Evolutionary conservation across 495 filamentous ascomycete species (phyloP), one percentile per base, ranked within the genome.

Genomic region (Letharia columbiana): DNA sequence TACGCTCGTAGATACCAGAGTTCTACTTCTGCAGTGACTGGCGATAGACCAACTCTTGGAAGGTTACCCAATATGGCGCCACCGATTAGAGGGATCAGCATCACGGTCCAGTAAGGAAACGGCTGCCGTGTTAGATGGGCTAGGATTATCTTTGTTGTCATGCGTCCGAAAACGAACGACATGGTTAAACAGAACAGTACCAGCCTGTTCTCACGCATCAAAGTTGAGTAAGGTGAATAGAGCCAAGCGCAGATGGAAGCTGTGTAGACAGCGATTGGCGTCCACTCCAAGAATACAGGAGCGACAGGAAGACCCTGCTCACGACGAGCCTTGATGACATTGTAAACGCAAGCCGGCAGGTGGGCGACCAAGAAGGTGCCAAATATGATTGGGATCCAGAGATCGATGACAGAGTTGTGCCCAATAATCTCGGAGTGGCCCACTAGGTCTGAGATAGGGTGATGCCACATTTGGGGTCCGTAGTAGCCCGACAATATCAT

Each of bases 141-240:
- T 20, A 99, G 85, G 73, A 99, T 98, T 76, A 98, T 98, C 80
- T 97, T 98, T 61, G 94, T 99, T 3, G 95, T 98, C 92, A 99
- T 96, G 65, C 94, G 90, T n/a, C 94, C 94, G 74, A 98, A 98
- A 66, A 98, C 94, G 68, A 98, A 92, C 35, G 89, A 89, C 83
- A 98, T 91, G 61, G 89, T 92, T 58, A 94, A 80, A 80, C 94
- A 97, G 76, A 96, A 96, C 15, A 98, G 83, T 10, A 96, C 87
- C 3, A 99, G 82, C 69, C 89, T 87, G 77, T 97, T 96, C 47
- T 94, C 85, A 17, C 75, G 74, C 71, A 95, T 78, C 23, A 98
- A 74, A 4, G 84, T 86, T 37, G 91, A 94, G 77, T 96, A 83
- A 2, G 92, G 91, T 11, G 88, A 92, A 71, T 88, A 91, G 0